These are phyloP conservation scores for Xerocomellus chrysenteron DNA, from an alignment of 768 basidiomycete genomes.

Conservation along the genomic window DNA sequence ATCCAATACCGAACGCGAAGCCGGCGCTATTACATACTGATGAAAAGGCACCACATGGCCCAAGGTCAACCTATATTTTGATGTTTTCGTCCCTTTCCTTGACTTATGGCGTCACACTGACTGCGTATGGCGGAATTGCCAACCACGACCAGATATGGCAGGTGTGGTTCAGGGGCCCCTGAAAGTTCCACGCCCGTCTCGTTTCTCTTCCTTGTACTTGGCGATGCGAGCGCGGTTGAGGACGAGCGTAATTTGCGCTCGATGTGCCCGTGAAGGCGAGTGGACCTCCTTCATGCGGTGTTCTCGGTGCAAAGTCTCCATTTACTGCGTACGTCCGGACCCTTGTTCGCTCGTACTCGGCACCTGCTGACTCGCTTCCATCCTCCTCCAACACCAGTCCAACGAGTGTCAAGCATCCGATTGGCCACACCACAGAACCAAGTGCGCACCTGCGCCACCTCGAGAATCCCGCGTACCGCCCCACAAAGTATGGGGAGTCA, in stretches of 20 bases:
- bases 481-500: constrained; percentile 17
- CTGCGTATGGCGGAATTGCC: no score
- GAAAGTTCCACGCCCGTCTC: not conserved
- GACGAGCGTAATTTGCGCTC: constrained; percentile 6
- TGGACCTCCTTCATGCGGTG: constrained; percentile 24
- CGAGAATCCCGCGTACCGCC: not conserved
- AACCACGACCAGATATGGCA: not conserved
- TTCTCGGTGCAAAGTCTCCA: constrained; percentile 22
- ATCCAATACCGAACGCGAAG: no score
- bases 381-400: constrained; percentile 9
- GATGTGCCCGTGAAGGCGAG: constrained; percentile 15
- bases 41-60: no score
- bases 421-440: constrained; percentile 22
- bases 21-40: no score
- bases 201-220: not conserved
- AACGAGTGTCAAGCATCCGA: constrained; percentile 26
- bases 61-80: no score
- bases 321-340: constrained; percentile 24
- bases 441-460: constrained; percentile 4
- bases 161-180: not conserved
- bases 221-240: not conserved
- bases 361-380: not conserved
- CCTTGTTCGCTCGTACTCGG: not conserved
- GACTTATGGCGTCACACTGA: no score
- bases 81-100: no score